These are phyloP conservation scores for Catharanthus roseus DNA, from an alignment of 257 asterid species.

Conservation along the genomic window DNA sequence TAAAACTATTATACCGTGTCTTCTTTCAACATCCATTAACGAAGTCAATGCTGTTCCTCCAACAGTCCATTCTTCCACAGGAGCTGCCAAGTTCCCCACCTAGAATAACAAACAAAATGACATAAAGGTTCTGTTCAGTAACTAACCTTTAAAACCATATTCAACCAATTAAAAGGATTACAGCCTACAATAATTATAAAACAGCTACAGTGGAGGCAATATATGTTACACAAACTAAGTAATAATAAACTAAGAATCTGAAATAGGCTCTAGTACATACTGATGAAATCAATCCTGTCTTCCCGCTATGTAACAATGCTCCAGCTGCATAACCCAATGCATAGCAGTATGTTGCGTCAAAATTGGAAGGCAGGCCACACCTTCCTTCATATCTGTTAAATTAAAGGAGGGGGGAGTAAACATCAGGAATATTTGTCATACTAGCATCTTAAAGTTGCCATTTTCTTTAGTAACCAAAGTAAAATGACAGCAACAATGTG, in stretches of 20 bases:
- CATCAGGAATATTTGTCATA: not conserved
- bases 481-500: not conserved
- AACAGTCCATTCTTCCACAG: constrained; percentile 85
- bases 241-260: not conserved
- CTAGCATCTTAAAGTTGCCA: not conserved
- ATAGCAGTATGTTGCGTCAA: constrained; percentile 84
- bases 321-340: constrained; percentile 84
- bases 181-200: not conserved
- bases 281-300: constrained; percentile 78
- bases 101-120: constrained; percentile 23
- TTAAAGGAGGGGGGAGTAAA: constrained; percentile 12
- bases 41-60: constrained; percentile 98
- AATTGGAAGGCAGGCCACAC: constrained; percentile 93
- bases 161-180: not conserved
- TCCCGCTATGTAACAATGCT: constrained; percentile 70
- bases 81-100: constrained; percentile 97
- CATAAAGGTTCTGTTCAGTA: not conserved
- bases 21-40: constrained; percentile 95
- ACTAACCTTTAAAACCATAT: not conserved
- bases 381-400: constrained; percentile 80
- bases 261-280: constrained; percentile 27
- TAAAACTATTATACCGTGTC: constrained; percentile 64
- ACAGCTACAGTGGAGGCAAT: not conserved
- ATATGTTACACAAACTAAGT: not conserved
- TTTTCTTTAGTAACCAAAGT: not conserved